Base-by-base conservation (phyloP, 345 rosid genomes). In the Leavenworthia alabamica region DNA sequence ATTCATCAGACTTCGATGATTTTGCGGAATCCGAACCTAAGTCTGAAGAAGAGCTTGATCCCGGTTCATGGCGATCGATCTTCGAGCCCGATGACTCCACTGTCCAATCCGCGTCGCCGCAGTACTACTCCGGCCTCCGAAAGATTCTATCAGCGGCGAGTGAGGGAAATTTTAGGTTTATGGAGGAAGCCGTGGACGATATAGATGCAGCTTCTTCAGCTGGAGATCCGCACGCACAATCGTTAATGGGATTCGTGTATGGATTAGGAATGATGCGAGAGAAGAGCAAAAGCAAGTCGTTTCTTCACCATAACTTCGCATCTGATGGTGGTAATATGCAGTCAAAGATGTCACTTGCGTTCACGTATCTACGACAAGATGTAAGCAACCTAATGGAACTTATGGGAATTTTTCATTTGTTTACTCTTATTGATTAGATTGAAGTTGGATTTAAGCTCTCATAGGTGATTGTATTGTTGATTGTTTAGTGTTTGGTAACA, bases 301-400 rank as follows among this genome's bases (percentile, higher is more conserved):
- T 93, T 52, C 37, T 93, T 50, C 80, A 93, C 68, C 99, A 93
- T 71, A 69, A 70, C 40, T 93, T 93, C 33, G 91, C 90, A 3
- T 79, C 83, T 3, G 74, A 78, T 4, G 94, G 85, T 8, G 97
- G 88, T 28, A 93, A 77, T 72, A 73, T 82, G 75, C 99, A 93
- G 78, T 93, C 99, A 3, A 93, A 81, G 82, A 83, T 90, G 97
- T 87, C 94, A 26, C 78, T 93, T 15, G 99, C 99, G 0, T 87
- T 82, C 67, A 85, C 96, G 1, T 90, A 84, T 68, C 58, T 79
- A 6, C 90, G 99, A 1, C 99, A 93, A 79, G 89, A 87, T 58
- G 97, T 92, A 79, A 82, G 95, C 45, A n/a, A 56, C 2, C 39
- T 63, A 2, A 35, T 35, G 7, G 39, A 46, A 60, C 9, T 15